Evolutionary conservation across 1,139 yeast species (phyloP).

Genomic region (Kurtzmaniella quercitrusa): DNA sequence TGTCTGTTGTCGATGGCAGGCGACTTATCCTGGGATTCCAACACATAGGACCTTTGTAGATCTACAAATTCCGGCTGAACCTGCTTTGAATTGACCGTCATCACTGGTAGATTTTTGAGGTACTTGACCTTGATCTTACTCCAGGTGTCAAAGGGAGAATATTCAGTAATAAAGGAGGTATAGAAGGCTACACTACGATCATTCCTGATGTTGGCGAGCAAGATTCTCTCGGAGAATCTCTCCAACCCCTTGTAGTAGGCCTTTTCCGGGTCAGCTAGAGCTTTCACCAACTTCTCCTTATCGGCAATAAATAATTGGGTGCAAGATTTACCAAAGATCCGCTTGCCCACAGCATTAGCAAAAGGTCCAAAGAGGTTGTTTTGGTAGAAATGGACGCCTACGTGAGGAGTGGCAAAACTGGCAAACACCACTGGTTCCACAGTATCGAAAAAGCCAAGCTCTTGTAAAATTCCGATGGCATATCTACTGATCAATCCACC

Average conservation of each 20-base stretch:
- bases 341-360: slow-evolving; percentile 58
- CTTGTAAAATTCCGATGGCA: slow-evolving; percentile 62
- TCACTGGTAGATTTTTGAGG: slow-evolving; percentile 31
- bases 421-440: slow-evolving; percentile 65
- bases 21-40: slow-evolving; percentile 13
- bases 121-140: slow-evolving; percentile 35
- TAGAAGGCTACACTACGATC: slow-evolving; percentile 61
- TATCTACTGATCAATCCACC: slow-evolving; percentile 52
- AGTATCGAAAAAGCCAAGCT: slow-evolving; percentile 49
- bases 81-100: slow-evolving; percentile 26
- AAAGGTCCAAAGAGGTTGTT: slow-evolving; percentile 37
- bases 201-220: slow-evolving; percentile 71
- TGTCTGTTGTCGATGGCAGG: slow-evolving; percentile 21
- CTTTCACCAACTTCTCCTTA: slow-evolving; percentile 38
- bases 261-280: slow-evolving; percentile 53
- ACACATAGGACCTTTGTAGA: slow-evolving; percentile 26
- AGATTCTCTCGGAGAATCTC: slow-evolving; percentile 51
- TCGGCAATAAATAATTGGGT: slow-evolving; percentile 61
- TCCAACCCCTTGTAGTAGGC: slow-evolving; percentile 52
- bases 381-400: slow-evolving; percentile 59
- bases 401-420: slow-evolving; percentile 90
- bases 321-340: slow-evolving; percentile 70
- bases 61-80: slow-evolving; percentile 57
- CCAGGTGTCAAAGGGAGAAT: slow-evolving; percentile 47
- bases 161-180: slow-evolving; percentile 49